Percentiles rank a stretch among this genome's conserved stretches.
These are phyloP conservation scores for Gossypium armourianum DNA, from an alignment of 441 rosid genomes.

Conservation along the genomic window DNA sequence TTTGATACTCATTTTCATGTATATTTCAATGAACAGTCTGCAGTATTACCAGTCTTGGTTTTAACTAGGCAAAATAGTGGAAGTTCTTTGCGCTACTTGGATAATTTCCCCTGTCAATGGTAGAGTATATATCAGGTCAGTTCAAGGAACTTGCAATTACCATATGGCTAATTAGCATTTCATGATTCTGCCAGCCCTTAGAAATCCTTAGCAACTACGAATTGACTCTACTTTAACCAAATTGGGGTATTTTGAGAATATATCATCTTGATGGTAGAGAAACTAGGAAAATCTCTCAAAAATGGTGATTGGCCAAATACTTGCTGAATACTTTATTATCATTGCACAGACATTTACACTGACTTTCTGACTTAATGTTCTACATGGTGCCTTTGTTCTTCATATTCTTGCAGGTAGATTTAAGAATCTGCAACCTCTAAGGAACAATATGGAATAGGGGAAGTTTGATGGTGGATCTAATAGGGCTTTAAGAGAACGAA, in stretches of 20 bases:
- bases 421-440: not conserved
- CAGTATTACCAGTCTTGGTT: conserved; percentile 6
- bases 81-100: conserved; percentile 10
- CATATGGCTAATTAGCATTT: not conserved
- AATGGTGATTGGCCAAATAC: not conserved
- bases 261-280: not conserved
- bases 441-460: not conserved
- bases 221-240: not conserved
- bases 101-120: not conserved
- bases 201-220: not conserved
- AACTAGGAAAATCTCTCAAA: not conserved
- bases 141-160: not conserved
- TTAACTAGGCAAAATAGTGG: conserved; percentile 16
- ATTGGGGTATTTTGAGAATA: not conserved
- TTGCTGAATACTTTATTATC: not conserved
- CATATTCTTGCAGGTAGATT: conserved; percentile 9
- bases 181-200: not conserved
- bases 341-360: not conserved
- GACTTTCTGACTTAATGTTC: not conserved
- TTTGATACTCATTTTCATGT: not conserved
- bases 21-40: conserved; percentile 10
- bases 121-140: conserved; percentile 18
- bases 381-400: not conserved
- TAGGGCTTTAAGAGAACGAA: not conserved
- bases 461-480: not conserved